Evolutionary conservation across 2,329 filamentous ascomycete species (phyloP).

Genomic region (Hypoxylon sp.): DNA sequence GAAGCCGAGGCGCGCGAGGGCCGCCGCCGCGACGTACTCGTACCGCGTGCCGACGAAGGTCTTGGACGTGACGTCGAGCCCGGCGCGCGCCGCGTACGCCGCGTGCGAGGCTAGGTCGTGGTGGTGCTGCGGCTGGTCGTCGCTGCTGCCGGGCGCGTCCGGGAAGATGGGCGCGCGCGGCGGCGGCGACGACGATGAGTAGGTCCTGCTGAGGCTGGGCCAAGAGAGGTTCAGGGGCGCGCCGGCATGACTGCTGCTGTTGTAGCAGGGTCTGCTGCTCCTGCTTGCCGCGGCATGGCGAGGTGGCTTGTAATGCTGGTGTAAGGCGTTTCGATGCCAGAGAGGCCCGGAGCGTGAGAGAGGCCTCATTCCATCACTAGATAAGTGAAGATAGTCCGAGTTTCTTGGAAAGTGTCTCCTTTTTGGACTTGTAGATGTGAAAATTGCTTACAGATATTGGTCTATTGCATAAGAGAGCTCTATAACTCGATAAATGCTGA

Average conservation of each 20-base stretch:
- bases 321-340: conserved; percentile 19
- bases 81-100: conserved; percentile 64
- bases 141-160: conserved; percentile 52
- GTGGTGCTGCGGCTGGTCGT: too few relatives aligned
- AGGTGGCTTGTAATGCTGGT: neutral
- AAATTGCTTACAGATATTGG: too few relatives aligned
- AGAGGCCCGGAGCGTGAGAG: neutral
- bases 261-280: neutral
- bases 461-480: too few relatives aligned
- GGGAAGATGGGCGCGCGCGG: conserved; percentile 52
- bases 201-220: too few relatives aligned
- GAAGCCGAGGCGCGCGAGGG: conserved; percentile 69
- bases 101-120: conserved; percentile 71
- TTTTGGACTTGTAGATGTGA: neutral
- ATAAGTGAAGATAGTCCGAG: neutral
- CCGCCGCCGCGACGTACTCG: conserved; percentile 71
- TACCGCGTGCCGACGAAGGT: conserved; percentile 78
- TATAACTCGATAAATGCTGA: too few relatives aligned
- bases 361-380: conserved; percentile 34
- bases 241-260: neutral
- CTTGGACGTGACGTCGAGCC: conserved; percentile 63
- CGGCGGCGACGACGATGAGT: conserved; percentile 5
- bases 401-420: neutral
- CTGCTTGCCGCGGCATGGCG: neutral
- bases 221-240: conserved; percentile 1